Base-by-base conservation (phyloP, 1,284 basidiomycete genomes). In the Takashimella tepidaria region DNA sequence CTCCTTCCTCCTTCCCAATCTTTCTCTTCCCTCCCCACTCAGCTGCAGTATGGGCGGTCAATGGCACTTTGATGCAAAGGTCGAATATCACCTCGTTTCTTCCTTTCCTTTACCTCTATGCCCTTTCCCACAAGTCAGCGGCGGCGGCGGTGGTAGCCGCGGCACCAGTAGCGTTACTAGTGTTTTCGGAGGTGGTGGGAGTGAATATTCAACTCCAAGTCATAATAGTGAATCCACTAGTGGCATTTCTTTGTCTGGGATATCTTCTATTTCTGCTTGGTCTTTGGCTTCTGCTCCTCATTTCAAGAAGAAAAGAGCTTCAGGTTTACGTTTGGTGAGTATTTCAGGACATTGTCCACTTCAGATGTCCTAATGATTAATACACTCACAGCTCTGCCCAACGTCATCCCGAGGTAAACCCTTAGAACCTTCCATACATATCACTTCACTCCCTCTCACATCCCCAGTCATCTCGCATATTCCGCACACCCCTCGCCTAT, bases 51-150 rank as follows among this genome's bases (percentile, higher is more conserved):
- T 57, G 56, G 51, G 20, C 45, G 31, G 31, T 37, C 31, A 37
- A 37, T 37, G 31, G 31, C 31, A 37, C 23, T 57, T 54, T 45
- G 56, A 57, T 47, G 42, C 51, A 5, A 16, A 43, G n/a, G 49
- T 51, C 49, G 56, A 57, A 46, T 57, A 54, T 46, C 45, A 57
- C 52, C 27, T 54, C n/a, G 52, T 42, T 16, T 40, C 45, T 41
- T 25, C 31, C 27, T 20, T 20, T 40, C 26, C 26, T 6, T 12
- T 43, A 11, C 47, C 43, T 3, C 27, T 37, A 5, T 5, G 45
- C 11, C 20, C 24, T 49, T 31, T 19, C n/a, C 20, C 47, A 49
- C 47, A 19, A 37, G n/a, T n/a, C n/a, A n/a, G n/a, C n/a, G n/a
- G n/a, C n/a, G n/a, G n/a, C n/a, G n/a, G n/a, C n/a, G n/a, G n/a